Evolutionary conservation across 495 filamentous ascomycete species (phyloP), one percentile per base, ranked within the genome.

Genomic region (Hyaloscypha bicolor): DNA sequence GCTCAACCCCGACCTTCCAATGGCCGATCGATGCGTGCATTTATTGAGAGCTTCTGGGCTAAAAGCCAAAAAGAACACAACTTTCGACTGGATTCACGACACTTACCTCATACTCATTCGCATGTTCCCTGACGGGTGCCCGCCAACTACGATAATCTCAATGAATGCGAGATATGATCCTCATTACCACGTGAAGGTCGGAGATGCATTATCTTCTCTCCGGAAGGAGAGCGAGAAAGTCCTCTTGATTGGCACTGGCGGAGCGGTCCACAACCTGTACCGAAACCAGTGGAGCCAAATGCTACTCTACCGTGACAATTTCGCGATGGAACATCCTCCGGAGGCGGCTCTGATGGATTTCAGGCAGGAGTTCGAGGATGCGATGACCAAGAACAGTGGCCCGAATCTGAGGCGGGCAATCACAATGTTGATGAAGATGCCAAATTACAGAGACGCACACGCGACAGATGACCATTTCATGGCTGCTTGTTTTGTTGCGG

Each of bases 41-140:
- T 73, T 84, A 59, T 77, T 89, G 1, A 61, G 69, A 21, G 58
- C 70, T 6, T 79, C 77, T 6, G 84, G 84, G 22, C 84, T 87
- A 76, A 79, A 84, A 61, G 83, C 79, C 5, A 59, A 72, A 14
- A 73, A 72, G 4, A 86, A 88, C 71, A 42, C 69, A 1, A 79
- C 68, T 0, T 88, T 89, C 71, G 82, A 87, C 68, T 88, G 86
- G 86, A 88, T 88, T 72, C 86, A 89, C 77, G 87, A 89, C 74
- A 86, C 86, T 9, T 88, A 84, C 69, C 80, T 88, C 6, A 84
- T 88, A 61, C 77, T 88, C 33, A 87, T 88, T 69, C 79, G 85
- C 48, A 89, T 88, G 87, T 88, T 88, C 70, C 86, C 87, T 1
- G 35, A 42, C 6, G 78, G 72, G 39, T 86, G 82, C 69, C 86